Conservation (phyloP, 2,329 filamentous ascomycete genomes). For the Diaporthe capsici region DNA sequence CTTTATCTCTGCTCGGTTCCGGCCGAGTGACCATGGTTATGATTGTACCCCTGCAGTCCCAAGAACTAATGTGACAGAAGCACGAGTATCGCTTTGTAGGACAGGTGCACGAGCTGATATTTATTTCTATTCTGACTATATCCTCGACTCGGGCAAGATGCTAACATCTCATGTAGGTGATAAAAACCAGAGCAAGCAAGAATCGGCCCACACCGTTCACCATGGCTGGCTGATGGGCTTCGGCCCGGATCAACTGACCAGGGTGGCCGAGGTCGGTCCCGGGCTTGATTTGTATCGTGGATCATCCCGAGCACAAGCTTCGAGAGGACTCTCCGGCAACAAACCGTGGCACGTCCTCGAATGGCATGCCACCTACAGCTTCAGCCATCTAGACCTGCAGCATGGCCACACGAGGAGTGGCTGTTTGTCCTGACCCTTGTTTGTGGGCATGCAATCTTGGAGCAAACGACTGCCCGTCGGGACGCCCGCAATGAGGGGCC, state of each 20-base stretch:
- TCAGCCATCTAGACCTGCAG: background rate
- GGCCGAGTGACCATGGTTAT: background rate
- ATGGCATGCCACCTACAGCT: background rate
- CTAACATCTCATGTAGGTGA: background rate
- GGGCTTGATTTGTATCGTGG: background rate
- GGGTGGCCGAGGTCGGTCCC: slow-evolving; percentile 4
- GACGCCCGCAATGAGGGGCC: background rate
- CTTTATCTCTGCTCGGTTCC: background rate
- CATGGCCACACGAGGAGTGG: background rate
- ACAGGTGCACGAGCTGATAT: no score
- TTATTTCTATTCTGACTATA: background rate
- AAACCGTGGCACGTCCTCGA: background rate
- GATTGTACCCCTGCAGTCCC: background rate
- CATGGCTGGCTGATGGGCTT: background rate
- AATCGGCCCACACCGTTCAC: background rate
- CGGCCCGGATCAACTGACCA: background rate
- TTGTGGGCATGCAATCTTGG: slow-evolving; percentile 9
- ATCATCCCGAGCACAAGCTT: background rate
- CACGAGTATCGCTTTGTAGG: background rate
- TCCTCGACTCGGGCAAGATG: background rate
- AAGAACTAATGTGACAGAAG: background rate
- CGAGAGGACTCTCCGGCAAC: background rate
- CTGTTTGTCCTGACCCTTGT: background rate
- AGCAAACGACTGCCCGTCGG: background rate
- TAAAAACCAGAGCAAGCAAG: background rate